A percentile compares a stretch with the other conserved stretches of the same genome.
Conservation (phyloP, 805 yeast genomes). For the Metschnikowia sp. region DNA sequence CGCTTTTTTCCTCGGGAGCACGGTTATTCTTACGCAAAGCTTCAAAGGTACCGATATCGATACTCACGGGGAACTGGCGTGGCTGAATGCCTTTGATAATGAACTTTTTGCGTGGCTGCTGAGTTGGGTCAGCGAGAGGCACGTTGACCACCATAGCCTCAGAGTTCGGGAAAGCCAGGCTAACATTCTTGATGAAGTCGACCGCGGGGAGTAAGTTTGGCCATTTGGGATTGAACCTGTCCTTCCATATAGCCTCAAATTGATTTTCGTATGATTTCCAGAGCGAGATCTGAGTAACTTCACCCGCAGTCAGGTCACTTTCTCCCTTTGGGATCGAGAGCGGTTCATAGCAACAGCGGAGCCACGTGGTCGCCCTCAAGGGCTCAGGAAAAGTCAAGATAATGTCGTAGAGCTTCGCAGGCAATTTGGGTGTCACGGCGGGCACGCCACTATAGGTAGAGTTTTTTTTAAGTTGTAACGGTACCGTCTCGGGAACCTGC, state of each 20-base stretch:
- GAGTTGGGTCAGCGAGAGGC: slow-evolving; percentile 27
- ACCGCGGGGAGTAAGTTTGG: slow-evolving; percentile 77
- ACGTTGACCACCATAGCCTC: slow-evolving; percentile 87
- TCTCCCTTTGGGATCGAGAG: slow-evolving; percentile 23
- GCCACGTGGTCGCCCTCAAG: slow-evolving; percentile 88
- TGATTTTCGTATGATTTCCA: slow-evolving; percentile 94
- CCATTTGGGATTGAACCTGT: slow-evolving; percentile 24
- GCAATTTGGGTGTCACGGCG: slow-evolving; percentile 57
- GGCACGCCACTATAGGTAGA: slow-evolving; percentile 52
- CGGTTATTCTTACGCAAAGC: slow-evolving; percentile 28
- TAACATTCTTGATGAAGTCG: slow-evolving; percentile 92
- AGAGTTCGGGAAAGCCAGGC: slow-evolving; percentile 81
- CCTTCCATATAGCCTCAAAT: slow-evolving; percentile 63
- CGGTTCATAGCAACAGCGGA: slow-evolving; percentile 86
- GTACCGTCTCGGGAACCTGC: slow-evolving; percentile 20
- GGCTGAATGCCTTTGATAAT: slow-evolving; percentile 95
- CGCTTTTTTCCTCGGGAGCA: slow-evolving; percentile 17
- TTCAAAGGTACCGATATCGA: slow-evolving; percentile 43
- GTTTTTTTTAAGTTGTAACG: slow-evolving; percentile 46
- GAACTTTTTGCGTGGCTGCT: slow-evolving; percentile 64
- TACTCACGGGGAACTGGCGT: slow-evolving; percentile 53
- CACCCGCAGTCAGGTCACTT: slow-evolving; percentile 46
- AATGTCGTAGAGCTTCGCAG: slow-evolving; percentile 52
- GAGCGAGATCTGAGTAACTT: slow-evolving; percentile 89
- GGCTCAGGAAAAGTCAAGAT: slow-evolving; percentile 76